A percentile compares a stretch with the other conserved stretches of the same genome.
Conservation (phyloP, 805 yeast species). For the Ogataea philodendri region DNA sequence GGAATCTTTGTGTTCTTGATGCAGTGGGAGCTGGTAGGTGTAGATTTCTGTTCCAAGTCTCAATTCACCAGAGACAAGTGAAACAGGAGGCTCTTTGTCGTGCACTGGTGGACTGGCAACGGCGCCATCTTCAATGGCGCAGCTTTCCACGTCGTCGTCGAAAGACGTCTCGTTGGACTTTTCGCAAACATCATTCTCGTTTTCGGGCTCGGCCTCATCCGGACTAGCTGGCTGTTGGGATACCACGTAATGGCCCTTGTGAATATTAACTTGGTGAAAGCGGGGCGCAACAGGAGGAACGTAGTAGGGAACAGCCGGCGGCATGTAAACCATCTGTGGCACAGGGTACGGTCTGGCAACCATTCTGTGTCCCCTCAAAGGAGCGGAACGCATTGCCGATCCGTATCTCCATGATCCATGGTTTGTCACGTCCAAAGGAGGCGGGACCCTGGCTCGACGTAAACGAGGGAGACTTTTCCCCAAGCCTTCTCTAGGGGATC, state of each 20-base stretch:
- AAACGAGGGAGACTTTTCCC: constrained; percentile 9
- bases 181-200: constrained; percentile 7
- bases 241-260: constrained; percentile 10
- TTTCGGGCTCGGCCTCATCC: constrained; percentile 1
- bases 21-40: constrained; percentile 18
- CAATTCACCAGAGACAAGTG: constrained; percentile 21
- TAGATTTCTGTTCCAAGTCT: constrained; percentile 21
- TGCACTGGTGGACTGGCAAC: constrained; percentile 8
- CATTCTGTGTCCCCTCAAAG: constrained; percentile 11
- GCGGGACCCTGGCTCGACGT: constrained; percentile 26
- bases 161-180: constrained; percentile 10
- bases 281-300: constrained; percentile 4
- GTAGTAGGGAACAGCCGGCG: constrained; percentile 4
- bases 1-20: constrained; percentile 16
- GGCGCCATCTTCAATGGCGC: constrained; percentile 28
- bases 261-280: constrained; percentile 10
- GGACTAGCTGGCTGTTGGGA: constrained; percentile 5
- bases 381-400: constrained; percentile 18
- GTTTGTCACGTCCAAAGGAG: constrained; percentile 20
- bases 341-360: constrained; percentile 4
- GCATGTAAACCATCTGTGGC: constrained; percentile 2
- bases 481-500: background rate
- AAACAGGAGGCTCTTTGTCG: background rate
- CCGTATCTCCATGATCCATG: constrained; percentile 9
- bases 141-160: constrained; percentile 20